Conservation (phyloP, 2,329 filamentous ascomycete genomes). For the Colletotrichum sublineola region DNA sequence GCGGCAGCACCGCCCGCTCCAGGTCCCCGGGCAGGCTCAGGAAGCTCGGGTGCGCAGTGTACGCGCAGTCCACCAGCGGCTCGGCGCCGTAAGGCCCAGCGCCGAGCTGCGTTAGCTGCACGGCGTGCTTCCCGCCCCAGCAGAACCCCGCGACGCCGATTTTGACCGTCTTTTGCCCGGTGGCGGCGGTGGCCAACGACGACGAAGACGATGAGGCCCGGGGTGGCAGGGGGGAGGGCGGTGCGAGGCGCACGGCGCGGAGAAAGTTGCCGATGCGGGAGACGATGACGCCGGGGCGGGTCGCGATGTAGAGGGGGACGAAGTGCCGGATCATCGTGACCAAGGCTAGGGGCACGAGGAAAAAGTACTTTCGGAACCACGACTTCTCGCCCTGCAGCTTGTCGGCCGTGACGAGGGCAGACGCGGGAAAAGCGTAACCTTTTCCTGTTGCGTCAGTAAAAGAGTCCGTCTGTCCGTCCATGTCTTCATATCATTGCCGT, state of each 20-base stretch:
- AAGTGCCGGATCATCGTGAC: slow-evolving; percentile 38
- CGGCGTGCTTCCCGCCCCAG: slow-evolving; percentile 71
- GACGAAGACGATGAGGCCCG: not conserved
- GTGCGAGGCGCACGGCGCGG: slow-evolving; percentile 51
- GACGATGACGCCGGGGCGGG: slow-evolving; percentile 49
- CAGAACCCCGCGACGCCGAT: slow-evolving; percentile 72
- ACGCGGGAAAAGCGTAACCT: slow-evolving; percentile 50
- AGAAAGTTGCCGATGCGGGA: slow-evolving; percentile 55
- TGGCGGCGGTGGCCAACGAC: too few relatives aligned
- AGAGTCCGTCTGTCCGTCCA: not conserved
- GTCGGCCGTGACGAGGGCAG: slow-evolving; percentile 49
- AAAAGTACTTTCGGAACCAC: slow-evolving; percentile 31
- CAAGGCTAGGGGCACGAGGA: slow-evolving; percentile 49
- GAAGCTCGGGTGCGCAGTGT: slow-evolving; percentile 66
- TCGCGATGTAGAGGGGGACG: slow-evolving; percentile 52
- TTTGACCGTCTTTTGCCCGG: slow-evolving; percentile 42
- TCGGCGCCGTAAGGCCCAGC: slow-evolving; percentile 46
- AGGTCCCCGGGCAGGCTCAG: slow-evolving; percentile 63
- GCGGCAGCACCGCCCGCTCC: slow-evolving; percentile 57
- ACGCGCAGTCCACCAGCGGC: slow-evolving; percentile 64
- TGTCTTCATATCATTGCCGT: not conserved
- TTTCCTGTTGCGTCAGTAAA: slow-evolving; percentile 10
- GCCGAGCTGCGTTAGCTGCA: slow-evolving; percentile 54
- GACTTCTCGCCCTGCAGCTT: slow-evolving; percentile 39
- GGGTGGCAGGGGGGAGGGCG: slow-evolving; percentile 19